Conservation (phyloP, 805 yeast genomes). For the Ogataea pilisensis region DNA sequence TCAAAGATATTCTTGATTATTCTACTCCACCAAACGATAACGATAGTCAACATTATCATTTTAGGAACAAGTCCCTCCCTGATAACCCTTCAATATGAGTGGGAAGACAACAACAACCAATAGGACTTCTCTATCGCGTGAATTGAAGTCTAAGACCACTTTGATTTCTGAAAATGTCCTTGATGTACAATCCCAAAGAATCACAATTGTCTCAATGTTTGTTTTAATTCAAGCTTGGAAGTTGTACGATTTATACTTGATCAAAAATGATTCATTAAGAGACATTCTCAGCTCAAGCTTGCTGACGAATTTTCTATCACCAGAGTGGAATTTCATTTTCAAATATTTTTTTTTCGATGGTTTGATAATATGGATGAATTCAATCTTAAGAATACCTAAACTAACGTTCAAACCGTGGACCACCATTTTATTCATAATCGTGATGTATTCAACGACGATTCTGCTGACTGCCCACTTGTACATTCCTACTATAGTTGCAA, state of each 20-base stretch:
- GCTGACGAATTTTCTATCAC: conserved; percentile 35
- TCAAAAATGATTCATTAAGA: conserved; percentile 41
- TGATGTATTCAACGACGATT: conserved; percentile 48
- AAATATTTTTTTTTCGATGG: conserved; percentile 77
- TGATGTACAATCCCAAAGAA: conserved; percentile 75
- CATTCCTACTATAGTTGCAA: conserved; percentile 38
- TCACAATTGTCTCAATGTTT: conserved; percentile 62
- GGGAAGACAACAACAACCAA: background rate
- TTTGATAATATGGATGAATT: conserved; percentile 62
- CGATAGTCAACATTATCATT: too few relatives aligned
- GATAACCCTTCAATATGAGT: background rate
- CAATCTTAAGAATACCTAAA: conserved; percentile 72
- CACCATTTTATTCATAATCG: conserved; percentile 44
- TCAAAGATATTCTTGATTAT: too few relatives aligned
- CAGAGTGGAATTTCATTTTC: conserved; percentile 55
- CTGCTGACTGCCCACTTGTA: conserved; percentile 49
- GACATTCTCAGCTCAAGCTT: conserved; percentile 20
- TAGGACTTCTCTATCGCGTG: background rate
- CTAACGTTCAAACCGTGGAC: conserved; percentile 57
- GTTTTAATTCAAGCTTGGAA: conserved; percentile 83
- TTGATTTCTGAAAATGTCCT: conserved; percentile 62
- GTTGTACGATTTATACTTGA: conserved; percentile 59
- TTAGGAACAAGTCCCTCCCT: background rate
- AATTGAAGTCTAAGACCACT: conserved; percentile 15
- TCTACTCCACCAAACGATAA: too few relatives aligned